Percentiles rank a stretch among this genome's conserved stretches.
Conservation (phyloP, 2,329 filamentous ascomycete species). For the Trichoderma asperellum region DNA sequence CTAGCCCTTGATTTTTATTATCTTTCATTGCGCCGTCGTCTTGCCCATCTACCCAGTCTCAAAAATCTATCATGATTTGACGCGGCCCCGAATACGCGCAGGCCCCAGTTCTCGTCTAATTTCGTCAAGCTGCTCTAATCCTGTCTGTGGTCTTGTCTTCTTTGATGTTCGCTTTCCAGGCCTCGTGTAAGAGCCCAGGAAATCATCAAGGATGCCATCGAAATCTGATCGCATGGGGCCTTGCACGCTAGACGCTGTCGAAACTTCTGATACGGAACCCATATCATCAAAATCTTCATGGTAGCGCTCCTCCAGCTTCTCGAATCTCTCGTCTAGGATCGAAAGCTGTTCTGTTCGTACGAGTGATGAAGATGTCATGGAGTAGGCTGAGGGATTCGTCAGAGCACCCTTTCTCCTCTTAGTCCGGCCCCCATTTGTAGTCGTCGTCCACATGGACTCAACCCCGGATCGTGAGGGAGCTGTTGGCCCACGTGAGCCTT, state of each 20-base stretch:
- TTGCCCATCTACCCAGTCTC: constrained; percentile 1
- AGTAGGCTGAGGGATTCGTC: constrained; percentile 84
- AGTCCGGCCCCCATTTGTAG: constrained; percentile 75
- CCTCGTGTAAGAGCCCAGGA: constrained; percentile 74
- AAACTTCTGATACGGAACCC: constrained; percentile 63
- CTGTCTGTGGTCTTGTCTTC: constrained; percentile 78
- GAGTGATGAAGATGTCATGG: constrained; percentile 87
- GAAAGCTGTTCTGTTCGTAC: constrained; percentile 85
- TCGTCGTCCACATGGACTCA: constrained; percentile 74
- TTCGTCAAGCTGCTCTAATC: constrained; percentile 88
- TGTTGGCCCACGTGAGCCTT: constrained; percentile 45
- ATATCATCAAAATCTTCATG: constrained; percentile 55
- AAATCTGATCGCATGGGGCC: constrained; percentile 78
- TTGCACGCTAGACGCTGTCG: constrained; percentile 67
- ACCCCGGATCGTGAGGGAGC: constrained; percentile 62
- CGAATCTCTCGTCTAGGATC: constrained; percentile 86
- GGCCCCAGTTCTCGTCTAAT: constrained; percentile 80
- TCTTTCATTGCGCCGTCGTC: background rate
- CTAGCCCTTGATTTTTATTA: constrained; percentile 6
- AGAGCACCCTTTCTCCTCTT: constrained; percentile 97
- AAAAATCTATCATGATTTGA: constrained; percentile 12
- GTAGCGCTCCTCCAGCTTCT: constrained; percentile 83
- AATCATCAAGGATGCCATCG: constrained; percentile 89
- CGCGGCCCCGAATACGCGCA: constrained; percentile 59
- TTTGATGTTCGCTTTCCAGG: constrained; percentile 75